A percentile compares a stretch with the other conserved stretches of the same genome.
Evolutionary conservation across 768 basidiomycete genomes (phyloP).

Genomic region (Phanerochaete sordida): DNA sequence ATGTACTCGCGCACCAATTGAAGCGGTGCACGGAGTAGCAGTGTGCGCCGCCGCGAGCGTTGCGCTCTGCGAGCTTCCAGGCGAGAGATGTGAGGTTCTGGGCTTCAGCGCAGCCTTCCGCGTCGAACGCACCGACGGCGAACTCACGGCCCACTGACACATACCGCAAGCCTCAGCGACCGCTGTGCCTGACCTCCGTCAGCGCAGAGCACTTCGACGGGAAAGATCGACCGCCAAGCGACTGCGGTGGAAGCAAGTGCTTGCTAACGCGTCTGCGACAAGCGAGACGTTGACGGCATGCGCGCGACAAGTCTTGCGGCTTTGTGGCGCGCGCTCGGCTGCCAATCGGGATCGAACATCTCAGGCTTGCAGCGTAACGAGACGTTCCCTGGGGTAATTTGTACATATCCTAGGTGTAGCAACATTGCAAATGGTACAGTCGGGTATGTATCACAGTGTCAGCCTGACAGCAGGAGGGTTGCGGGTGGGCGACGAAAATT

Average conservation of each 20-base stretch:
- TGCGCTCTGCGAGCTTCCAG: too few species aligned
- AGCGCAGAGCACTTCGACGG: too few species aligned
- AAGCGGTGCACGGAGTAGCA: background rate
- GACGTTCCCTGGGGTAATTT: background rate
- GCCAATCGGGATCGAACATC: background rate
- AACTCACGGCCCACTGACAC: too few species aligned
- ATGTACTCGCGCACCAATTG: background rate
- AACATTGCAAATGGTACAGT: slow-evolving; percentile 3
- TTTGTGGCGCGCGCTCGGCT: slow-evolving; percentile 3
- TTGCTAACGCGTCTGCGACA: background rate
- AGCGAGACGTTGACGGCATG: background rate
- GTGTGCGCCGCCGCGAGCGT: too few species aligned
- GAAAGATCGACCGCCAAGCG: too few species aligned
- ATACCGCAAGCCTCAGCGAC: too few species aligned
- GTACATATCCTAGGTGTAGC: slow-evolving; percentile 5
- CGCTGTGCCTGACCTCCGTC: too few species aligned
- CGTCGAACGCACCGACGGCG: too few species aligned
- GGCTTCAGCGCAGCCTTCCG: too few species aligned
- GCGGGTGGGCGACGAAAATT: background rate
- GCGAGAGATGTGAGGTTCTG: too few species aligned
- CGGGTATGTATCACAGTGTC: slow-evolving; percentile 1
- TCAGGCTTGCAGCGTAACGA: background rate
- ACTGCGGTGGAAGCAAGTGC: too few species aligned
- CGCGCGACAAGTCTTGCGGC: background rate
- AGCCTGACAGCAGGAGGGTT: background rate